A percentile compares a stretch with the other conserved stretches of the same genome.
phyloP scores from a whole-genome alignment of 2,329 filamentous ascomycete species.

The Diaporthe sp. region DNA sequence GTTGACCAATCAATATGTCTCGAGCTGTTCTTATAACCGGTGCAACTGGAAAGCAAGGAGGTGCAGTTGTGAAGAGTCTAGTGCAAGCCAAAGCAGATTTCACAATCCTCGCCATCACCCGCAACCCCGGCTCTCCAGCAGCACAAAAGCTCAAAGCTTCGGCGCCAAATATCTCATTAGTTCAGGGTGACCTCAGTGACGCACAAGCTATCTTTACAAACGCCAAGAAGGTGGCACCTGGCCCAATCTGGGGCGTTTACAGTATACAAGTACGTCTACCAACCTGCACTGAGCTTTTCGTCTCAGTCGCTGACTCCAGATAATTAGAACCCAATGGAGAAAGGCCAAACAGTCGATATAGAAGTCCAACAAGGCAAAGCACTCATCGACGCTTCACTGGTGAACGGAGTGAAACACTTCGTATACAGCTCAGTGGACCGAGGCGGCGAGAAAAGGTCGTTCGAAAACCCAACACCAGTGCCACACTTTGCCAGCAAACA shows the following conservation, averaged over 20 bases:
- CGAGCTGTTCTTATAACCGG: conserved; percentile 44
- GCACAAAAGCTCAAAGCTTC: background rate
- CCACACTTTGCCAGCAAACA: conserved; percentile 73
- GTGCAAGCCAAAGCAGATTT: conserved; percentile 48
- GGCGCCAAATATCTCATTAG: background rate
- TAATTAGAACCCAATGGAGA: background rate
- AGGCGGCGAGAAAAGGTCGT: conserved; percentile 66
- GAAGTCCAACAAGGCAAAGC: conserved; percentile 6
- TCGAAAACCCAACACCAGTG: conserved; percentile 64
- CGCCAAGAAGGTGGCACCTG: background rate
- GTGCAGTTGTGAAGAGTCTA: conserved; percentile 46
- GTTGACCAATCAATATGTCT: background rate
- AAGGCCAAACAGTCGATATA: conserved; percentile 1
- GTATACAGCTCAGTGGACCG: conserved; percentile 76
- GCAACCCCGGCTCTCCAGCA: conserved; percentile 61
- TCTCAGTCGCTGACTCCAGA: background rate
- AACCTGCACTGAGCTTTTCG: background rate
- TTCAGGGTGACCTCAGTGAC: background rate
- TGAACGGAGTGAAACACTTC: conserved; percentile 67
- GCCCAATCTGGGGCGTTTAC: conserved; percentile 1
- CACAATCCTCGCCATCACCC: conserved; percentile 69
- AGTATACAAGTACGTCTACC: background rate
- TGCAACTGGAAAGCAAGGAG: conserved; percentile 48
- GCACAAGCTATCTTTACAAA: background rate
- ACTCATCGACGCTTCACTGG: conserved; percentile 62